Evolutionary conservation across 2,329 filamentous ascomycete species (phyloP).

Genomic region (Leptographium galeiforme): DNA sequence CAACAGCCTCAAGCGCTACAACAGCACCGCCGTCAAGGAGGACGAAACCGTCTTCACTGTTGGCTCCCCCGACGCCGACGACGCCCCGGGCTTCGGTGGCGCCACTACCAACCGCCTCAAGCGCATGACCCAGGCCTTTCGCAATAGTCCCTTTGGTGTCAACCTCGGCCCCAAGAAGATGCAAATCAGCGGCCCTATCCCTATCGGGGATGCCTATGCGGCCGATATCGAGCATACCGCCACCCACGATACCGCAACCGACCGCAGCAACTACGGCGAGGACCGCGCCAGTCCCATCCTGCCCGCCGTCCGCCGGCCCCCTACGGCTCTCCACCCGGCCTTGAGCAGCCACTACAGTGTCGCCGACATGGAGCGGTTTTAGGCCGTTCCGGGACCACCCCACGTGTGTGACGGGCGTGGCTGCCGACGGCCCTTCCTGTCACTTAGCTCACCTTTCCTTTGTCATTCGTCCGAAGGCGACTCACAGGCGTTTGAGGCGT

Average conservation of each 20-base stretch:
- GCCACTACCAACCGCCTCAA: conserved; percentile 6
- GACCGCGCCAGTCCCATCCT: conserved; percentile 40
- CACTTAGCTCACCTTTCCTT: background rate
- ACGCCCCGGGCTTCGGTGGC: background rate
- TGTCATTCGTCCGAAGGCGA: background rate
- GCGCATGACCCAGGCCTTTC: conserved; percentile 14
- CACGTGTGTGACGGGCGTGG: background rate
- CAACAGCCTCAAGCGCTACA: conserved; percentile 1
- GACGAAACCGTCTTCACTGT: conserved; percentile 2
- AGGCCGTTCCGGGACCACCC: background rate
- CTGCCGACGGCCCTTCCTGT: background rate
- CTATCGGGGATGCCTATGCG: conserved; percentile 11
- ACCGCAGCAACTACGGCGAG: conserved; percentile 14
- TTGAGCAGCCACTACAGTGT: conserved; percentile 23
- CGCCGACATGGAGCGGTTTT: conserved; percentile 36
- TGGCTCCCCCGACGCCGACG: too few species aligned
- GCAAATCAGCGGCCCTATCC: conserved; percentile 32
- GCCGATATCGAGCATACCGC: conserved; percentile 5
- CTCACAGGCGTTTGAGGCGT: background rate
- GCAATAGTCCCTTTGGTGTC: conserved; percentile 1
- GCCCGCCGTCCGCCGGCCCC: conserved; percentile 40
- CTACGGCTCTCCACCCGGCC: conserved; percentile 44
- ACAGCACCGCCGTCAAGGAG: conserved; percentile 19
- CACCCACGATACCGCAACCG: background rate
- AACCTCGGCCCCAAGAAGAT: conserved; percentile 21